Conservation (phyloP, 164 flowering plant genomes). For the Tetrastigma voinierianum region DNA sequence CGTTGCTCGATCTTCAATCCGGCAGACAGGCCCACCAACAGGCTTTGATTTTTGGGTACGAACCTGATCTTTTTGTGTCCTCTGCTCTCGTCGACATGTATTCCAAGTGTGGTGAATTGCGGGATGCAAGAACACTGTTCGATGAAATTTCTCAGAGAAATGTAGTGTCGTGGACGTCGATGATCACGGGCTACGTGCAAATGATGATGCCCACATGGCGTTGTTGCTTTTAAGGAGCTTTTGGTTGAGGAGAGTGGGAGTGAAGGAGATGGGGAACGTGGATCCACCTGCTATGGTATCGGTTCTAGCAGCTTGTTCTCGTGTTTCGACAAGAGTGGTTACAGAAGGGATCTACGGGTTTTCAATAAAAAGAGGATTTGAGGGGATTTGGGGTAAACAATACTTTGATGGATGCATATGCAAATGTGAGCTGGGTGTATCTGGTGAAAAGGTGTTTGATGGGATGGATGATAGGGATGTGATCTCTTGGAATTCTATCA, state of each 20-base stretch:
- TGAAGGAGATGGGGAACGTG: constrained; percentile 21
- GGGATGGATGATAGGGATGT: constrained; percentile 59
- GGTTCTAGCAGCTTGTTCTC: constrained; percentile 66
- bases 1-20: constrained; percentile 46
- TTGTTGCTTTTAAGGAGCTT: constrained; percentile 57
- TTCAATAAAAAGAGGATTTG: constrained; percentile 55
- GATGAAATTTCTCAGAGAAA: constrained; percentile 63
- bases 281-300: constrained; percentile 62
- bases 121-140: constrained; percentile 64
- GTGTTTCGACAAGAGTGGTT: constrained; percentile 29
- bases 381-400: constrained; percentile 53
- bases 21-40: constrained; percentile 79
- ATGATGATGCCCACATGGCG: constrained; percentile 41
- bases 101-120: constrained; percentile 58
- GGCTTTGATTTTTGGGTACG: constrained; percentile 63
- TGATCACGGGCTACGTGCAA: constrained; percentile 69
- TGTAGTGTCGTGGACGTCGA: constrained; percentile 76
- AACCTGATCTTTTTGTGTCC: constrained; percentile 61
- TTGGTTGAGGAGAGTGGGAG: constrained; percentile 41
- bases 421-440: constrained; percentile 50
- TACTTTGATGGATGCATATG: constrained; percentile 79
- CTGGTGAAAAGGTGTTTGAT: constrained; percentile 64
- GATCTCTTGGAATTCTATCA: constrained; percentile 81
- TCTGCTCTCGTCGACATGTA: constrained; percentile 87
- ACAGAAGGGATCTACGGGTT: constrained; percentile 70